Conservation (phyloP, 2,329 filamentous ascomycete species). For the Penicillium sp. region DNA sequence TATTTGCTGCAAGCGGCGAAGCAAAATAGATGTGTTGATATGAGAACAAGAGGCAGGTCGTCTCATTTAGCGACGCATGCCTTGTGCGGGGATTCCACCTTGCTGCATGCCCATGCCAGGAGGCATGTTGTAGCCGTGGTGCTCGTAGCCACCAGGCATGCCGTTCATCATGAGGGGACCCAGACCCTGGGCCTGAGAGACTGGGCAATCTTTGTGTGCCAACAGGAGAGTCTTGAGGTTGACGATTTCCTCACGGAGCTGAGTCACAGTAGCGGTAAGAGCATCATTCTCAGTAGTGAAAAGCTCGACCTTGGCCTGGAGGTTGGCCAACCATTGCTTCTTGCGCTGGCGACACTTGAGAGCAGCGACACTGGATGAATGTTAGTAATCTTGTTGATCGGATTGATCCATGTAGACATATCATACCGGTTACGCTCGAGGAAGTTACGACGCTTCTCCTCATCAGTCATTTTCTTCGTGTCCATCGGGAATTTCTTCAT, state of each 20-base stretch:
- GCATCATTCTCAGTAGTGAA: conserved; percentile 91
- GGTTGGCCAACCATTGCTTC: conserved; percentile 96
- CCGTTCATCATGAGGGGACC: conserved; percentile 44
- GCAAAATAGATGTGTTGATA: conserved; percentile 15
- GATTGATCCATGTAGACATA: background rate
- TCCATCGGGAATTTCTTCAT: conserved; percentile 57
- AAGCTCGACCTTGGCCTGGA: conserved; percentile 92
- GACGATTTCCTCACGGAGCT: conserved; percentile 87
- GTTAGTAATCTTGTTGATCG: conserved; percentile 26
- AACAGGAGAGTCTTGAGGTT: conserved; percentile 90
- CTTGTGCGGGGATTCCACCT: conserved; percentile 38
- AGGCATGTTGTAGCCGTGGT: conserved; percentile 46
- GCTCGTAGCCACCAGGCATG: conserved; percentile 42
- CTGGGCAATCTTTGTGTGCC: conserved; percentile 93
- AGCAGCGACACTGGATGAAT: conserved; percentile 73
- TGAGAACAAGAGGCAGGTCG: conserved; percentile 9
- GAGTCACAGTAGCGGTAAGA: conserved; percentile 77
- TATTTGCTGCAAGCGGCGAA: conserved; percentile 10
- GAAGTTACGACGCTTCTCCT: conserved; percentile 98
- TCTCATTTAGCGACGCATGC: conserved; percentile 31
- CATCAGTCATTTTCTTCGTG: conserved; percentile 88
- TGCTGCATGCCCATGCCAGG: conserved; percentile 46
- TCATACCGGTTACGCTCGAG: conserved; percentile 90
- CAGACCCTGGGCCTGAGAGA: conserved; percentile 82
- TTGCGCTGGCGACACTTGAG: conserved; percentile 97